Percentiles rank a stretch among this genome's conserved stretches.
phyloP scores from a whole-genome alignment of 176 grass and related monocot species.

The Carex littledalei region DNA sequence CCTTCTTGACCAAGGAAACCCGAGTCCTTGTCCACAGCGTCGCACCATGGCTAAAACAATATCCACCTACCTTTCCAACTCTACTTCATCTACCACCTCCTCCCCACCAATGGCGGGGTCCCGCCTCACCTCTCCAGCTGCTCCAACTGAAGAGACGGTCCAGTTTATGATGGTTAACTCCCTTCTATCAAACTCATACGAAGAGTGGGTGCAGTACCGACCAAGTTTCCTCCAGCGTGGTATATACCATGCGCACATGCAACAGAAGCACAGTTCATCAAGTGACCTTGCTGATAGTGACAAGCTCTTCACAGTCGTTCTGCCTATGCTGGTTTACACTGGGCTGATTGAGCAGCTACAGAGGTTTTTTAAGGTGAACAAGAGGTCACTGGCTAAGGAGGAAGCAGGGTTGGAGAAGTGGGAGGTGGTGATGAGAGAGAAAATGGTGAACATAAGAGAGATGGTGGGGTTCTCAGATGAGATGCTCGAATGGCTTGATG shows the following conservation, averaged over 20 bases:
- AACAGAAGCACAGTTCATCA: constrained; percentile 79
- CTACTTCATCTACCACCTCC: constrained; percentile 27
- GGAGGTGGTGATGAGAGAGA: constrained; percentile 90
- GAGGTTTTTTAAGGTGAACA: constrained; percentile 72
- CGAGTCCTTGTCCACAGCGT: constrained; percentile 54
- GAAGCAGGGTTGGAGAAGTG: constrained; percentile 41
- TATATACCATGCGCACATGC: constrained; percentile 88
- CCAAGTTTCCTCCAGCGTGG: constrained; percentile 72
- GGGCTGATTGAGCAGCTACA: constrained; percentile 91
- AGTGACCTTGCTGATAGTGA: constrained; percentile 39
- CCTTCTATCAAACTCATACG: constrained; percentile 81
- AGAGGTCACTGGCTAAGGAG: constrained; percentile 18
- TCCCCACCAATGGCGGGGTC: constrained; percentile 28
- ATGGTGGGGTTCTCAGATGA: constrained; percentile 70
- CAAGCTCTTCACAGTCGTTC: constrained; percentile 62
- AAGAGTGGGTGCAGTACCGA: constrained; percentile 80
- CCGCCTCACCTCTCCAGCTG: constrained; percentile 38
- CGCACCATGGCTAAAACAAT: constrained; percentile 60
- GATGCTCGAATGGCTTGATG: constrained; percentile 73
- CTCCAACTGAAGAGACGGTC: constrained; percentile 58
- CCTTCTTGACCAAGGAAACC: constrained; percentile 64
- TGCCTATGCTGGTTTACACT: constrained; percentile 84
- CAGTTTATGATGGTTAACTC: constrained; percentile 99
- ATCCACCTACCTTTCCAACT: constrained; percentile 49
- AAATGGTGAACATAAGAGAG: constrained; percentile 76